Percentiles rank a stretch among this genome's conserved stretches.
Evolutionary conservation across 1,284 basidiomycete genomes (phyloP).

Genomic region (Mycena sp.): DNA sequence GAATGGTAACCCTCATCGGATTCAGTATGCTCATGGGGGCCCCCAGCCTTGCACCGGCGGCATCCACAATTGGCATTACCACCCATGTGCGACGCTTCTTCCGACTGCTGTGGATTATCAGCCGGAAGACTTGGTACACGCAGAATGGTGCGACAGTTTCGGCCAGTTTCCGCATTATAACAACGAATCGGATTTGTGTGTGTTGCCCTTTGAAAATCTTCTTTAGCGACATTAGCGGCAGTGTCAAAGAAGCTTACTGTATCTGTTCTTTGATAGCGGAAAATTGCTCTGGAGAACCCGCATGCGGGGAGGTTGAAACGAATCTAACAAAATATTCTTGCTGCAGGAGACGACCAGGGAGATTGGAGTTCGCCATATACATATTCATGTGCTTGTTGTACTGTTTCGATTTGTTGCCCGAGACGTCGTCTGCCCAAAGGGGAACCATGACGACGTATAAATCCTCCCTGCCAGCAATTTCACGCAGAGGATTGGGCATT

Average conservation of each 20-base stretch:
- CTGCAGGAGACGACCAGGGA: conserved; percentile 23
- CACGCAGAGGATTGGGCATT: conserved; percentile 20
- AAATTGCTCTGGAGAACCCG: conserved; percentile 8
- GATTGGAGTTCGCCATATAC: conserved; percentile 15
- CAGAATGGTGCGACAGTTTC: background rate
- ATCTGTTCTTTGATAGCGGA: conserved; percentile 10
- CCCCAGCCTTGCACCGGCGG: background rate
- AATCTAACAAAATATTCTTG: conserved; percentile 23
- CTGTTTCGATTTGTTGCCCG: conserved; percentile 37
- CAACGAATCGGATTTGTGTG: conserved; percentile 25
- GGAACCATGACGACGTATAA: conserved; percentile 29
- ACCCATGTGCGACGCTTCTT: conserved; percentile 5
- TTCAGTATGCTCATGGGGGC: background rate
- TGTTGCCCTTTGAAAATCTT: conserved; percentile 33
- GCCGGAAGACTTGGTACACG: background rate
- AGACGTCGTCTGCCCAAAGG: conserved; percentile 34
- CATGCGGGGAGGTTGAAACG: conserved; percentile 23
- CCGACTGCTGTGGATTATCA: conserved; percentile 2
- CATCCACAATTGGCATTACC: background rate
- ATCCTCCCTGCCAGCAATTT: conserved; percentile 11
- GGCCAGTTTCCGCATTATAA: background rate
- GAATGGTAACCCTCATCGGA: background rate
- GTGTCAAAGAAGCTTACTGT: background rate
- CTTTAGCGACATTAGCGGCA: conserved; percentile 29
- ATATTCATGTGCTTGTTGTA: conserved; percentile 39